Evolutionary conservation across 495 filamentous ascomycete species (phyloP), one percentile per base, ranked within the genome.

Genomic region (Podospora fimiseda): DNA sequence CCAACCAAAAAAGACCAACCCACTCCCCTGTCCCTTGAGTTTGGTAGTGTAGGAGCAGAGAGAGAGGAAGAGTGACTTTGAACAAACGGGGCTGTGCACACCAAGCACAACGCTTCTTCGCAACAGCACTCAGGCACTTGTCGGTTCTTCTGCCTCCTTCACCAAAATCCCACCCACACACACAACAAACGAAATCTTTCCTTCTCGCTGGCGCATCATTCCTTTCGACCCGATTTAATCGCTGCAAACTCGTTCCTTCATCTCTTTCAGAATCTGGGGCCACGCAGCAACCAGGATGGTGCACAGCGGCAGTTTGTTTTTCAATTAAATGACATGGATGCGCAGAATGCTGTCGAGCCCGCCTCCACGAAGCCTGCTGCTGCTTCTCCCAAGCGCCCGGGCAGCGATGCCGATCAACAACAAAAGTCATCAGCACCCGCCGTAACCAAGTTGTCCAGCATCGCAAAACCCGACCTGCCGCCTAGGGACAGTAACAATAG

Each of bases 241-340:
- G 56, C 61, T 54, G 51, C 54, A 45, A 15, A 49, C 41, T 41
- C 58, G 33, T 24, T 51, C 30, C 42, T 16, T 48, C 11, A 43
- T 47, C 33, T 51, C 42, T 52, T 55, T 51, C 50, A 49, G 59
- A 51, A 16, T 47, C 57, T 59, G 63, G 63, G 44, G 53, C 62
- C 66, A 53, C 65, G 57, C 62, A 70, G 70, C 68, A 67, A 71
- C 71, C 74, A 78, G 70, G 68, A 78, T 78, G 74, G 68, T 78
- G 74, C 64, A 75, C 64, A 70, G 68, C 72, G 69, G 70, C 60
- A 46, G 61, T 62, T 60, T 63, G 60, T 70, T 59, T 65, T 67
- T 60, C 63, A 75, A 75, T 73, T 74, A 74, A 74, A 75, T 78
- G 74, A 74, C 70, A 78, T 78, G 74, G 74, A 78, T 76, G 74